phyloP scores from a whole-genome alignment of 2,329 filamentous ascomycete genomes.

The Penicillium hordei region DNA sequence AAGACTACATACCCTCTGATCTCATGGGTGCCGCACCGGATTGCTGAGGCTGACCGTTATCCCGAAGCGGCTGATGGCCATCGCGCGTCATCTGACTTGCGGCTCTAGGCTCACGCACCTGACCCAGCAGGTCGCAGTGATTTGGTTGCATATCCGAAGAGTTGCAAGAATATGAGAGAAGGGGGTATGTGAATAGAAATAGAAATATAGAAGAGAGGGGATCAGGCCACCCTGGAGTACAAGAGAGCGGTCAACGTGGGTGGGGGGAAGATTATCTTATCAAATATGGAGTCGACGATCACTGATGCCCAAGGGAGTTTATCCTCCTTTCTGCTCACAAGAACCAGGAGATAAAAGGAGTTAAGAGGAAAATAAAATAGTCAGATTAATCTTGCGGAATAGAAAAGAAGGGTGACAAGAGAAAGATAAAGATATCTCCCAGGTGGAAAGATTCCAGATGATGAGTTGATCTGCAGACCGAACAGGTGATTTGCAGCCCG shows the following conservation, averaged over 20 bases:
- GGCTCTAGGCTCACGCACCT: constrained; percentile 35
- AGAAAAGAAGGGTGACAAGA: not conserved
- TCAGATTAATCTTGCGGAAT: too few species aligned
- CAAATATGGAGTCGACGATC: constrained; percentile 23
- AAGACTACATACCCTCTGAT: constrained; percentile 43
- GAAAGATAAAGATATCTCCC: not conserved
- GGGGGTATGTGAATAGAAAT: constrained; percentile 2
- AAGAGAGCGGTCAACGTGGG: constrained; percentile 29
- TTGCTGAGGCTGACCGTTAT: constrained; percentile 37
- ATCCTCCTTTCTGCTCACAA: not conserved
- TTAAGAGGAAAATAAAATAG: not conserved
- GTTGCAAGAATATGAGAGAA: not conserved
- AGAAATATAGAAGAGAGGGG: constrained; percentile 6
- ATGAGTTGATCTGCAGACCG: constrained; percentile 29
- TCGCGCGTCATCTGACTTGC: constrained; percentile 38
- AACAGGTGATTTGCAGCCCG: constrained; percentile 28
- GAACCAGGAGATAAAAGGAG: not conserved
- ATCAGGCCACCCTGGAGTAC: constrained; percentile 23
- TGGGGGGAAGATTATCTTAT: constrained; percentile 26
- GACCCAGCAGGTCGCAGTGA: constrained; percentile 40
- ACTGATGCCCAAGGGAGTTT: constrained; percentile 22
- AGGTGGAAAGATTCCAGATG: constrained; percentile 9
- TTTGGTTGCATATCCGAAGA: constrained; percentile 40
- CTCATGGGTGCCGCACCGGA: constrained; percentile 39
- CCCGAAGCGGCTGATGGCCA: constrained; percentile 30